Evolutionary conservation across 352 stramenopile species (phyloP), one percentile per base, ranked within the genome.

Genomic region (Phytopythium helicoides): DNA sequence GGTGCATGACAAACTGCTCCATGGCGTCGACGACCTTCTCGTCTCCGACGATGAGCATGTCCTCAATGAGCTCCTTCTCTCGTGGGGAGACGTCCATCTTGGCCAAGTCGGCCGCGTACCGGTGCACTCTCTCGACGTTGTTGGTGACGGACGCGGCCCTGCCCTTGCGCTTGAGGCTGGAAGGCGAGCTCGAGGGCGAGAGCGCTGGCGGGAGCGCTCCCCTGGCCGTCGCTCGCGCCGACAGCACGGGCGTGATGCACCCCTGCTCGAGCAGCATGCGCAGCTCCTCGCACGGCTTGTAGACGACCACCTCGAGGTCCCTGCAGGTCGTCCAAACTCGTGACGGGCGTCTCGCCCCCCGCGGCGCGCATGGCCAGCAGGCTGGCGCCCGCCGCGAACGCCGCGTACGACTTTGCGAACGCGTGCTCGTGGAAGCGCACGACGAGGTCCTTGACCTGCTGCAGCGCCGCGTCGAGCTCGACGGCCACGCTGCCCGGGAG

Each of bases 1-100:
- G 74, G 54, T 74, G 68, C 21, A 81, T 52, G 8, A 81, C 60
- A 48, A 88, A 92, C 60, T 89, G 76, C 47, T 92, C 78, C 78
- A 92, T 88, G 26, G 81, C 81, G 45, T 92, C 78, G 8, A 87
- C 75, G 31, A 89, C 73, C 53, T 88, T 79, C 26, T 83, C 81
- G 55, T 92, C 81, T 18, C 81, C 81, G 36, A 75, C 64, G 53
- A 87, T 74, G 38, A 92, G 63, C 65, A 86, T 56, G 60, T 87
- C 78, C 63, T 88, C 78, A 38, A 92, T 83, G 7, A 76, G 64
- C 39, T 76, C 73, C 14, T 65, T 69, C 52, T 92, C 81, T 28
- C 68, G 62, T 2, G 76, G 71, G 6, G 78, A 87, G 34, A 92
- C 59, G 54, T 88, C 73, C 76, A 87, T 87, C 51, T 87, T 81